These are phyloP conservation scores for Pseudotsuga menziesii DNA, from an alignment of 75 land plant species.

Conservation along the genomic window DNA sequence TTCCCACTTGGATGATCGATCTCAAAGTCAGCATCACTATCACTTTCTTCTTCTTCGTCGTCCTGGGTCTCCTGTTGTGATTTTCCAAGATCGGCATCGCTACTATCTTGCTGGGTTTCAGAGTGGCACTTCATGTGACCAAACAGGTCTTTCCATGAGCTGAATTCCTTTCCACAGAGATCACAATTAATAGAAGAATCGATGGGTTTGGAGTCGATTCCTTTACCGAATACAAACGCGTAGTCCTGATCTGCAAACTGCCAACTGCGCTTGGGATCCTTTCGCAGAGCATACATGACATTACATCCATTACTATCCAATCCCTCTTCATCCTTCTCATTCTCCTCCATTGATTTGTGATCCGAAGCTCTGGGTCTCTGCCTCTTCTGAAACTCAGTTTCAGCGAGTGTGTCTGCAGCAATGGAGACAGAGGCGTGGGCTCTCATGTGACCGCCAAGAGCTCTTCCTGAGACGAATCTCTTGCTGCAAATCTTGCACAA, in stretches of 20 bases:
- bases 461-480: slow-evolving; percentile 19
- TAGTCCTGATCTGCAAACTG: slow-evolving; percentile 1
- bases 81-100: too few species aligned
- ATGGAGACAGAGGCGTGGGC: slow-evolving; percentile 11
- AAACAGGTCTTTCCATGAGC: slow-evolving; percentile 38
- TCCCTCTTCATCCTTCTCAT: too few species aligned
- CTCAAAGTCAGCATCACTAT: too few species aligned
- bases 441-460: slow-evolving; percentile 27
- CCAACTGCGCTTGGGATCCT: slow-evolving; percentile 13
- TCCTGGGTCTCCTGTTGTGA: slow-evolving; percentile 12
- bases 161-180: slow-evolving; percentile 17
- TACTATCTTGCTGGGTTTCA: slow-evolving; percentile 6
- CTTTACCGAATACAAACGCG: slow-evolving; percentile 14
- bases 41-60: too few species aligned
- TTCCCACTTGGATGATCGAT: too few species aligned
- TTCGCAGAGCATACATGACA: neutral
- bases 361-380: slow-evolving; percentile 4
- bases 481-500: slow-evolving; percentile 21
- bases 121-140: slow-evolving; percentile 32
- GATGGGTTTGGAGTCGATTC: neutral
- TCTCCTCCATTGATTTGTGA: neutral
- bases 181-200: neutral
- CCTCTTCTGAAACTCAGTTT: neutral
- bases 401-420: neutral
- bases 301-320: too few species aligned